Percentiles rank a stretch among this genome's conserved stretches.
phyloP scores from a whole-genome alignment of 148 eudicot species.

The Rhododendron simsii region DNA sequence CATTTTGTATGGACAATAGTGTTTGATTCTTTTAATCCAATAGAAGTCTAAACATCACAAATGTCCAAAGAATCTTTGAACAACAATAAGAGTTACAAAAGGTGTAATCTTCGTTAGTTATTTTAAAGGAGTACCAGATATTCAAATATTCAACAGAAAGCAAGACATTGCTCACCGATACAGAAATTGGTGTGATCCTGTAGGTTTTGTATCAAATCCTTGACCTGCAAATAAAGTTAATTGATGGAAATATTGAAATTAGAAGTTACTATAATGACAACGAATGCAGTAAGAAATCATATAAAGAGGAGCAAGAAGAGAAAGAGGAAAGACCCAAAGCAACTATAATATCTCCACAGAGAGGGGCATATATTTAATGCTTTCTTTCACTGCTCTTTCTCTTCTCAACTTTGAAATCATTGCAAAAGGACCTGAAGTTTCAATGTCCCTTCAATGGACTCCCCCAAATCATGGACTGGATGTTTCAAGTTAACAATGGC shows the following conservation, averaged over 20 bases:
- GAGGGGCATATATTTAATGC: background rate
- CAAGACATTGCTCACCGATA: conserved; percentile 48
- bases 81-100: background rate
- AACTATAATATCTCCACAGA: background rate
- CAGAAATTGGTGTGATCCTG: conserved; percentile 54
- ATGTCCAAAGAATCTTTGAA: background rate
- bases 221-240: conserved; percentile 44
- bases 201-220: conserved; percentile 45
- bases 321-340: background rate
- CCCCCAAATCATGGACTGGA: too few relatives aligned
- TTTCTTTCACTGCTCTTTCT: background rate
- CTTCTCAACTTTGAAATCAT: too few relatives aligned
- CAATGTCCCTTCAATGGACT: too few relatives aligned
- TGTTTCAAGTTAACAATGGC: too few relatives aligned
- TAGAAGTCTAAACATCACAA: background rate
- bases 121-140: background rate
- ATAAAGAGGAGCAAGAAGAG: background rate
- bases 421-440: too few relatives aligned
- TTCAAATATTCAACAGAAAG: background rate
- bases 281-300: background rate
- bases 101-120: background rate
- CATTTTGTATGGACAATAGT: background rate
- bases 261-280: background rate
- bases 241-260: background rate
- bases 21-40: background rate